A percentile compares a stretch with the other conserved stretches of the same genome.
phyloP scores from a whole-genome alignment of 1,284 basidiomycete species.

The Puccinia polysora region DNA sequence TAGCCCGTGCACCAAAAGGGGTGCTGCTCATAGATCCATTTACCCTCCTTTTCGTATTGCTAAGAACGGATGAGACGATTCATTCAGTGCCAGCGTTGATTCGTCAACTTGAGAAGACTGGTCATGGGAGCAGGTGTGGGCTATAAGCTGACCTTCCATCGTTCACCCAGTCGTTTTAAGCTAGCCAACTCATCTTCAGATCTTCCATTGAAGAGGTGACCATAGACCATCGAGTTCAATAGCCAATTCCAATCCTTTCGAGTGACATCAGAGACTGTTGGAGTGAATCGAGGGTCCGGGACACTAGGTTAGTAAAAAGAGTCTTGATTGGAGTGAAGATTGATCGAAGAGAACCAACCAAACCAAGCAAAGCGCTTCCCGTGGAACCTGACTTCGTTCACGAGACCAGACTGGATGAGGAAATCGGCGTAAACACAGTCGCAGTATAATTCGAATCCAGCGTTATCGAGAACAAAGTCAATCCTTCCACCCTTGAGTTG shows the following conservation, averaged over 20 bases:
- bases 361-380: slow-evolving; percentile 59
- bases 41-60: slow-evolving; percentile 88
- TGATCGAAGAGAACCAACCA: too few species aligned
- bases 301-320: too few species aligned
- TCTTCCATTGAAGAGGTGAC: slow-evolving; percentile 77
- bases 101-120: too few species aligned
- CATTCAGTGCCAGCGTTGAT: too few species aligned
- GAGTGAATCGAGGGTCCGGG: too few species aligned
- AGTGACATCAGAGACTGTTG: slow-evolving; percentile 75
- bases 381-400: slow-evolving; percentile 81
- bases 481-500: slow-evolving; percentile 73
- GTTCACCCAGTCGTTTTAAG: slow-evolving; percentile 70
- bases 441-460: slow-evolving; percentile 92
- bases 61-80: too few species aligned
- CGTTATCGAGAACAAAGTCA: slow-evolving; percentile 78
- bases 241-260: slow-evolving; percentile 93
- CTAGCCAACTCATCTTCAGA: slow-evolving; percentile 75
- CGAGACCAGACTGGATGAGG: slow-evolving; percentile 84
- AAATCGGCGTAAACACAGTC: slow-evolving; percentile 95
- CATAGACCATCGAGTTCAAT: slow-evolving; percentile 74
- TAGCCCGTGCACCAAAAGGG: slow-evolving; percentile 87
- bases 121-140: too few species aligned
- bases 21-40: slow-evolving; percentile 93
- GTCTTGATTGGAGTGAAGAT: too few species aligned
- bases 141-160: slow-evolving; percentile 72